phyloP scores from a whole-genome alignment of 805 yeast species.

The Komagataella mondaviorum region DNA sequence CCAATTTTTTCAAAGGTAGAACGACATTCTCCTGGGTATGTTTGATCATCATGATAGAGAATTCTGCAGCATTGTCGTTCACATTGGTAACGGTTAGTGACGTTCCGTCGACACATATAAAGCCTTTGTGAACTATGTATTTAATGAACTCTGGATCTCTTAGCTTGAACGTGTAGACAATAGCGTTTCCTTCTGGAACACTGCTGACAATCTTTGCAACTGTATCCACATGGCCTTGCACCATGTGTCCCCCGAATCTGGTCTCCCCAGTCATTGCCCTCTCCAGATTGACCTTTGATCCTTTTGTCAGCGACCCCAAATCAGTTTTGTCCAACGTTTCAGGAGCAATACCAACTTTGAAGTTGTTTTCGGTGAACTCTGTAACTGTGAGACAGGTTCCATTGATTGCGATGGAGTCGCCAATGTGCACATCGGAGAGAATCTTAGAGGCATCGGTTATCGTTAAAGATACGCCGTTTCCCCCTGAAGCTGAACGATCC shows the following conservation, averaged over 20 bases:
- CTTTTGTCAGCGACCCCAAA: slow-evolving; percentile 44
- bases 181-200: slow-evolving; percentile 59
- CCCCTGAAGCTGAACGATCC: slow-evolving; percentile 44
- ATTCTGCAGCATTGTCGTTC: slow-evolving; percentile 39
- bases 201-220: slow-evolving; percentile 49
- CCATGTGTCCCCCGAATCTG: slow-evolving; percentile 93
- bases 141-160: slow-evolving; percentile 46
- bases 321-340: slow-evolving; percentile 81
- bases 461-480: slow-evolving; percentile 61
- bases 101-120: slow-evolving; percentile 85
- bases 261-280: slow-evolving; percentile 75
- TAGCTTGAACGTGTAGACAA: slow-evolving; percentile 61
- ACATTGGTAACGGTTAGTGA: slow-evolving; percentile 81
- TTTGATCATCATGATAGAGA: slow-evolving; percentile 82
- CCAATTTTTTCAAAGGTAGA: slow-evolving; percentile 49
- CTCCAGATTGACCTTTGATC: slow-evolving; percentile 71
- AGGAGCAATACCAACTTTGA: slow-evolving; percentile 87
- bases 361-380: slow-evolving; percentile 43
- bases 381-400: slow-evolving; percentile 93
- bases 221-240: slow-evolving; percentile 96
- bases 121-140: slow-evolving; percentile 91
- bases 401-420: slow-evolving; percentile 85
- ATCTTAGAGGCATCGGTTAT: slow-evolving; percentile 50
- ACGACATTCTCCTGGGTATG: slow-evolving; percentile 80
- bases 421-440: slow-evolving; percentile 72